Percentiles rank a stretch among this genome's conserved stretches.
These are phyloP conservation scores for Coprinellus micaceus DNA, from an alignment of 768 basidiomycete genomes.

Conservation along the genomic window DNA sequence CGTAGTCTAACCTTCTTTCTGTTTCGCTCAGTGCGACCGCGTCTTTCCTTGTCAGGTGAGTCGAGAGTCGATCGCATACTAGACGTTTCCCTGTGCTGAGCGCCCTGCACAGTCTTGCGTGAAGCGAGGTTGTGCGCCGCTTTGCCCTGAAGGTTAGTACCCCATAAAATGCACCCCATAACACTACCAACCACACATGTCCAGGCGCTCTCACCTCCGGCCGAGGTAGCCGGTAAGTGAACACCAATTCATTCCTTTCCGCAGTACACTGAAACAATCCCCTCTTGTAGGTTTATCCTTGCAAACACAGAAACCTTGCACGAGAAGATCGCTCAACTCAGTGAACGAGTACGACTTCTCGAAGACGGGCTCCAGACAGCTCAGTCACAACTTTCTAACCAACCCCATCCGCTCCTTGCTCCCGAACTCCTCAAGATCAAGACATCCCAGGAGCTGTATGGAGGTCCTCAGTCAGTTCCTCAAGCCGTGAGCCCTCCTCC, in stretches of 20 bases:
- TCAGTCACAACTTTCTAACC: slow-evolving; percentile 36
- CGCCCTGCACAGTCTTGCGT: slow-evolving; percentile 62
- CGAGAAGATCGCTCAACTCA: slow-evolving; percentile 56
- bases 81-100: slow-evolving; percentile 3
- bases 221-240: slow-evolving; percentile 53
- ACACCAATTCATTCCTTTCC: slow-evolving; percentile 12
- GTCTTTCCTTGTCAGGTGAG: slow-evolving; percentile 58
- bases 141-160: slow-evolving; percentile 53
- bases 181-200: not conserved
- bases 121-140: slow-evolving; percentile 60
- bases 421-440: slow-evolving; percentile 62
- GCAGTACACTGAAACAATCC: slow-evolving; percentile 10
- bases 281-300: slow-evolving; percentile 53
- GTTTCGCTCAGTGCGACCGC: slow-evolving; percentile 50
- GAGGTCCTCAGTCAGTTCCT: slow-evolving; percentile 14
- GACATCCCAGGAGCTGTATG: slow-evolving; percentile 64
- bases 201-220: slow-evolving; percentile 61
- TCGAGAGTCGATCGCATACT: slow-evolving; percentile 5
- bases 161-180: not conserved
- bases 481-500: slow-evolving; percentile 9
- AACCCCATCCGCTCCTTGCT: slow-evolving; percentile 51
- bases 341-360: slow-evolving; percentile 60
- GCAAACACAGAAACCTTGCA: slow-evolving; percentile 66
- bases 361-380: slow-evolving; percentile 54
- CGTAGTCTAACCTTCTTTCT: not conserved